These are phyloP conservation scores for Fulvia fulva DNA, from an alignment of 2,329 filamentous ascomycete genomes.

Conservation along the genomic window DNA sequence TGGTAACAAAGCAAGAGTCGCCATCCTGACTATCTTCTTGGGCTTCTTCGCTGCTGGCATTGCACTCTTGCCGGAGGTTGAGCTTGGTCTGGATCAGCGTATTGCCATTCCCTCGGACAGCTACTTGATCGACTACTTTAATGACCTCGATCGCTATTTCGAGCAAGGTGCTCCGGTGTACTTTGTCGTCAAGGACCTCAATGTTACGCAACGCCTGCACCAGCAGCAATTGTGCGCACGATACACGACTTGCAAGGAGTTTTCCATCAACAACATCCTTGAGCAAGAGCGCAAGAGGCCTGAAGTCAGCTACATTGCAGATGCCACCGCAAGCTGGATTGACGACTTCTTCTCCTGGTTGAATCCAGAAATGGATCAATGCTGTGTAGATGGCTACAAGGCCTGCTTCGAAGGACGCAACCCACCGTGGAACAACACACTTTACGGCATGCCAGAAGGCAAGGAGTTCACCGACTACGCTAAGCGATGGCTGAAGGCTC, in stretches of 20 bases:
- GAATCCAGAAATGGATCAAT: conserved; percentile 74
- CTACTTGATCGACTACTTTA: conserved; percentile 93
- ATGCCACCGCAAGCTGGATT: conserved; percentile 89
- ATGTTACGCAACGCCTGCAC: conserved; percentile 68
- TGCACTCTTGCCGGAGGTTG: conserved; percentile 76
- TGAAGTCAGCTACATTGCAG: conserved; percentile 80
- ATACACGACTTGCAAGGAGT: conserved; percentile 80
- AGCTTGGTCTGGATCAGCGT: conserved; percentile 88
- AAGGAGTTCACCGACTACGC: conserved; percentile 87
- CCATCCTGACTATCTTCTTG: conserved; percentile 75
- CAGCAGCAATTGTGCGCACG: conserved; percentile 87
- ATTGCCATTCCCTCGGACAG: conserved; percentile 91
- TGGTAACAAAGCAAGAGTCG: conserved; percentile 72
- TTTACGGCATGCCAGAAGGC: conserved; percentile 88
- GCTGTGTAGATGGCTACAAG: conserved; percentile 60
- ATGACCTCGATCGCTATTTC: conserved; percentile 90
- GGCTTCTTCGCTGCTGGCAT: conserved; percentile 82
- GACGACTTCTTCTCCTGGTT: conserved; percentile 96
- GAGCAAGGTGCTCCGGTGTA: conserved; percentile 91
- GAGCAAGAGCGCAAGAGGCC: conserved; percentile 92
- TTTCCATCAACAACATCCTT: conserved; percentile 82
- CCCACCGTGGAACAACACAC: conserved; percentile 83
- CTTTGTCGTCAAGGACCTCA: conserved; percentile 81
- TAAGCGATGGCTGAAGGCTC: conserved; percentile 73
- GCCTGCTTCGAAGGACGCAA: conserved; percentile 75